Percentiles rank a stretch among this genome's conserved stretches.
Conservation (phyloP, 2,329 filamentous ascomycete species). For the Trichoderma hamatum region DNA sequence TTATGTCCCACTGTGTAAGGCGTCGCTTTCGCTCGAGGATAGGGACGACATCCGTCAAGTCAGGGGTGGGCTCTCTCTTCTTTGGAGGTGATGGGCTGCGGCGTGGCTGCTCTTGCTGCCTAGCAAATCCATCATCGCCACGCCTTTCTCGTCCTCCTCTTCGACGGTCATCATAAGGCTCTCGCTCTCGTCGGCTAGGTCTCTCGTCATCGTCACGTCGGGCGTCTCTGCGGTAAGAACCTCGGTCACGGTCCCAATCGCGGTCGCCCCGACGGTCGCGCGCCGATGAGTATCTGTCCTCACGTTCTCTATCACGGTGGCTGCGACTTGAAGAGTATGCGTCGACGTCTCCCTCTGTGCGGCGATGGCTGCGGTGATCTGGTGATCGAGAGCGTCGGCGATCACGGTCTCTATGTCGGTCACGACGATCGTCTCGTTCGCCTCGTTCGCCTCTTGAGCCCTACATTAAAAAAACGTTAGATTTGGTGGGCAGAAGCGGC, state of each 20-base stretch:
- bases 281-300: slow-evolving; percentile 78
- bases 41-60: slow-evolving; percentile 83
- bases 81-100: slow-evolving; percentile 80
- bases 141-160: slow-evolving; percentile 53
- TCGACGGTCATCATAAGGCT: slow-evolving; percentile 54
- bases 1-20: slow-evolving; percentile 99
- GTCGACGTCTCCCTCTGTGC: slow-evolving; percentile 78
- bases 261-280: slow-evolving; percentile 69
- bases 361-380: slow-evolving; percentile 66
- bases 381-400: slow-evolving; percentile 86
- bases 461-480: slow-evolving; percentile 35
- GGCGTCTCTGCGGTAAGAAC: slow-evolving; percentile 61
- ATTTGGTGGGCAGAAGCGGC: background rate
- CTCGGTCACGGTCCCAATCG: slow-evolving; percentile 75
- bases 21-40: slow-evolving; percentile 86
- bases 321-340: slow-evolving; percentile 91
- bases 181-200: slow-evolving; percentile 61
- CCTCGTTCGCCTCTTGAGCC: slow-evolving; percentile 39
- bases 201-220: slow-evolving; percentile 67
- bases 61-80: slow-evolving; percentile 93
- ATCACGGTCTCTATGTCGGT: slow-evolving; percentile 53
- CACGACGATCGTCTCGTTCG: slow-evolving; percentile 42
- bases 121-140: slow-evolving; percentile 44
- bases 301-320: slow-evolving; percentile 89
- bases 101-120: slow-evolving; percentile 55